Evolutionary conservation across 805 yeast genomes (phyloP), one percentile per base, ranked within the genome.

Genomic region (Ogataea parapolymorpha): DNA sequence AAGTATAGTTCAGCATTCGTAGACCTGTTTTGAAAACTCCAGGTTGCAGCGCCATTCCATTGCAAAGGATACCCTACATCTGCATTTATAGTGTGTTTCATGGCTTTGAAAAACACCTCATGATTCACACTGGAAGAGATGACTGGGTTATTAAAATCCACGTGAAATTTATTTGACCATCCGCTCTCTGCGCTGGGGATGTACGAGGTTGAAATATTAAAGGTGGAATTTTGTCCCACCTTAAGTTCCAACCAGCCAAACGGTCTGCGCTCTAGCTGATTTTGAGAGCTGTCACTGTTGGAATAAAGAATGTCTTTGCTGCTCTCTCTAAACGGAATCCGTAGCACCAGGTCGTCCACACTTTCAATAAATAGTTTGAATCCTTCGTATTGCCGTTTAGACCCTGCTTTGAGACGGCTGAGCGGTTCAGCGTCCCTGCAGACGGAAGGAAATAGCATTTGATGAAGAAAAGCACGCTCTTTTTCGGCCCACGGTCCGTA

Each of bases 401-500:
- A 59, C 0, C 90, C 91, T 0, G 80, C 67, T 1, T 42, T 37
- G 3, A 75, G 61, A 5, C 38, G 36, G 15, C 44, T 44, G 5
- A 59, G 58, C 0, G 79, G 74, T 9, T 53, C 51, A 3, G 79
- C 63, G 52, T 88, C 86, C 34, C 81, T 63, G 18, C 83, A 76
- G 9, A 79, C 57, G 0, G 73, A 59, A 0, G 99, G 99, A 41
- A 83, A 77, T 17, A 93, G 65, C 63, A 81, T 65, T 12, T 68
- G 63, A 42, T 82, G 89, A 8, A 90, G 54, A 2, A 80, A 74
- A 2, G 70, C 70, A 13, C 95, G 61, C 59, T 93, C 95, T 26
- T 91, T 77, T 44, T 93, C 95, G 0, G 96, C 85, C 96, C 97
- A 91, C 0, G 99, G 95, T 0, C 99, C 99, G 56, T 87, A 90